Percentiles rank a stretch among this genome's conserved stretches.
These are phyloP conservation scores for Wickerhamomyces strasburgensis DNA, from an alignment of 805 yeast species.

Conservation along the genomic window DNA sequence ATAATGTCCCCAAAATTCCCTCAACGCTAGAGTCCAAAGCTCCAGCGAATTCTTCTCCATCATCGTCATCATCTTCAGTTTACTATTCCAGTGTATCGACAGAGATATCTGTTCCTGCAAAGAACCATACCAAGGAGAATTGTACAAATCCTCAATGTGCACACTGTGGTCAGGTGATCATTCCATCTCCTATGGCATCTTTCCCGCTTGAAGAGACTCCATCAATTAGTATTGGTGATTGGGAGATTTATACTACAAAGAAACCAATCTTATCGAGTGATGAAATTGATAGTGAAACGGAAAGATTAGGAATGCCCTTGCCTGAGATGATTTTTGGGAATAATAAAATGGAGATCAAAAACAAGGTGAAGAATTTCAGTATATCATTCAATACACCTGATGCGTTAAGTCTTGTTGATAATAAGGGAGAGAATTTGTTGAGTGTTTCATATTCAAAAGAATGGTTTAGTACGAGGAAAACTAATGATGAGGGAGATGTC, in stretches of 20 bases:
- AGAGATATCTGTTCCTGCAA: conserved; percentile 38
- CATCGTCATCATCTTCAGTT: not conserved
- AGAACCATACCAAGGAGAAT: conserved; percentile 27
- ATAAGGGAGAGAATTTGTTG: conserved; percentile 45
- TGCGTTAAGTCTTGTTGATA: conserved; percentile 59
- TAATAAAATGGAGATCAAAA: conserved; percentile 54
- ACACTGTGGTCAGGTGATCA: conserved; percentile 67
- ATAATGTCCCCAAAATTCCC: not conserved
- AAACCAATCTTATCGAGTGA: conserved; percentile 70
- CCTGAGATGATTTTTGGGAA: conserved; percentile 99
- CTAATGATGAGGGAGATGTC: conserved; percentile 35
- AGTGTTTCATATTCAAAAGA: conserved; percentile 83
- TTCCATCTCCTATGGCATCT: conserved; percentile 70
- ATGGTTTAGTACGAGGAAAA: conserved; percentile 51
- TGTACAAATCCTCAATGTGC: conserved; percentile 44
- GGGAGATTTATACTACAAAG: conserved; percentile 72
- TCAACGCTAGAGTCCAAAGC: no score
- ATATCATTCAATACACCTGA: conserved; percentile 73
- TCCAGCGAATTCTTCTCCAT: not conserved
- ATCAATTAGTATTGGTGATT: conserved; percentile 61
- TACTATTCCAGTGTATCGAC: conserved; percentile 8
- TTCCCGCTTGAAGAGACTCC: conserved; percentile 63
- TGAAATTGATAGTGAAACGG: conserved; percentile 64
- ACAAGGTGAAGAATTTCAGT: conserved; percentile 34
- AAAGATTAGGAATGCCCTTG: conserved; percentile 66